A percentile compares a stretch with the other conserved stretches of the same genome.
Evolutionary conservation across 495 filamentous ascomycete species (phyloP).

Genomic region (Daldinia loculata): DNA sequence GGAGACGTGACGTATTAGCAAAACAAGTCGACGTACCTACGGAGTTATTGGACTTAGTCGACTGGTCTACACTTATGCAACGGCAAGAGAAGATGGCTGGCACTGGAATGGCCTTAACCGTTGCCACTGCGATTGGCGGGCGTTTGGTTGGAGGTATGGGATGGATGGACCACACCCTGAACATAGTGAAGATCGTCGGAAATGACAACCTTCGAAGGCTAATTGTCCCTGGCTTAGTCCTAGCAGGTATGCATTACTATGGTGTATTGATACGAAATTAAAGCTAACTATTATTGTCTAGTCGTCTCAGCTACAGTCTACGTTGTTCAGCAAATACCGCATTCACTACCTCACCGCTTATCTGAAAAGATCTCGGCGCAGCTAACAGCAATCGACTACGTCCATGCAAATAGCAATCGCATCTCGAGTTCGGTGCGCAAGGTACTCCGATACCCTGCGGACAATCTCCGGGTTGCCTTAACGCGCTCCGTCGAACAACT

Average conservation of each 20-base stretch:
- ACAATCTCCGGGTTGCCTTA: conserved; percentile 79
- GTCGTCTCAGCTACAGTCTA: conserved; percentile 78
- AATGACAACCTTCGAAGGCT: conserved; percentile 81
- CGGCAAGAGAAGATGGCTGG: conserved; percentile 93
- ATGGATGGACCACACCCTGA: conserved; percentile 88
- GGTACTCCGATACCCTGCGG: conserved; percentile 84
- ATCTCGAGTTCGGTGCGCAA: conserved; percentile 85
- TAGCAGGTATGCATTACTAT: conserved; percentile 70
- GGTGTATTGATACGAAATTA: conserved; percentile 1
- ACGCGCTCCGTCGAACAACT: conserved; percentile 85
- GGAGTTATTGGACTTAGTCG: conserved; percentile 93
- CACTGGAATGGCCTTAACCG: conserved; percentile 91
- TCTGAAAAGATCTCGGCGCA: conserved; percentile 81
- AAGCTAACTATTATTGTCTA: conserved; percentile 56
- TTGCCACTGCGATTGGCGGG: conserved; percentile 84
- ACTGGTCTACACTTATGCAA: conserved; percentile 81
- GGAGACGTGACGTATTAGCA: conserved; percentile 79
- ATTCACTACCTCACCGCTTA: conserved; percentile 86
- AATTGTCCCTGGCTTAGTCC: conserved; percentile 79
- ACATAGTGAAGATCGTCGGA: conserved; percentile 81
- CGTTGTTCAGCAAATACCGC: conserved; percentile 83
- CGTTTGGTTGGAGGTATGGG: conserved; percentile 82
- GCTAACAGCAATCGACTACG: conserved; percentile 85
- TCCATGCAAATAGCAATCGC: conserved; percentile 84
- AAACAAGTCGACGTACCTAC: conserved; percentile 86